A percentile compares a stretch with the other conserved stretches of the same genome.
Evolutionary conservation across 2,329 filamentous ascomycete species (phyloP).

Genomic region (Fusarium secorum): DNA sequence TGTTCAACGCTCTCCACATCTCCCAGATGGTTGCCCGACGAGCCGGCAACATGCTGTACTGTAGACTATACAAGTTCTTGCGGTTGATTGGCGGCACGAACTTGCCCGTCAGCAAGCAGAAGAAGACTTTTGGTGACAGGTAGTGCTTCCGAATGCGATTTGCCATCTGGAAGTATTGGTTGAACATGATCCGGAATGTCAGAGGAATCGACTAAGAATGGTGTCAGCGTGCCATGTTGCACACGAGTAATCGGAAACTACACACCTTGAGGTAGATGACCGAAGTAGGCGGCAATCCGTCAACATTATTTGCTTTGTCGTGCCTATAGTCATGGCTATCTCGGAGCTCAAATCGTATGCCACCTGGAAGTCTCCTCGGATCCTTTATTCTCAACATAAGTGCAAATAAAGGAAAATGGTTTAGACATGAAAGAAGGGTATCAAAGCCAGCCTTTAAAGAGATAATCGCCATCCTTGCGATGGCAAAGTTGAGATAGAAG

Average conservation of each 20-base stretch:
- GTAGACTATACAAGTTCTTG: slow-evolving; percentile 92
- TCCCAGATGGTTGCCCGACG: slow-evolving; percentile 80
- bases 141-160: slow-evolving; percentile 95
- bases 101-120: slow-evolving; percentile 86
- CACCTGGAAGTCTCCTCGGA: slow-evolving; percentile 82
- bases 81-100: slow-evolving; percentile 96
- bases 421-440: slow-evolving; percentile 89
- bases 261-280: slow-evolving; percentile 85
- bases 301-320: slow-evolving; percentile 49
- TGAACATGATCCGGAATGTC: slow-evolving; percentile 91
- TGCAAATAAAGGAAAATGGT: slow-evolving; percentile 97
- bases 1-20: slow-evolving; percentile 79
- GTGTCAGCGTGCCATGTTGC: background rate
- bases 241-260: background rate
- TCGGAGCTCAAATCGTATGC: slow-evolving; percentile 89
- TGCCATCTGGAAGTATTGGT: slow-evolving; percentile 95
- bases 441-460: slow-evolving; percentile 90
- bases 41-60: slow-evolving; percentile 97
- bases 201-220: slow-evolving; percentile 79
- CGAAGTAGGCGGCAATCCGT: slow-evolving; percentile 71
- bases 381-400: slow-evolving; percentile 97
- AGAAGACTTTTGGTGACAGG: slow-evolving; percentile 83
- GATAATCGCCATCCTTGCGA: slow-evolving; percentile 94
- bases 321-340: slow-evolving; percentile 67
- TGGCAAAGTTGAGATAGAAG: slow-evolving; percentile 96